A percentile compares a stretch with the other conserved stretches of the same genome.
Evolutionary conservation across 202 grass and related monocot genomes (phyloP).

Genomic region (Setaria italica): DNA sequence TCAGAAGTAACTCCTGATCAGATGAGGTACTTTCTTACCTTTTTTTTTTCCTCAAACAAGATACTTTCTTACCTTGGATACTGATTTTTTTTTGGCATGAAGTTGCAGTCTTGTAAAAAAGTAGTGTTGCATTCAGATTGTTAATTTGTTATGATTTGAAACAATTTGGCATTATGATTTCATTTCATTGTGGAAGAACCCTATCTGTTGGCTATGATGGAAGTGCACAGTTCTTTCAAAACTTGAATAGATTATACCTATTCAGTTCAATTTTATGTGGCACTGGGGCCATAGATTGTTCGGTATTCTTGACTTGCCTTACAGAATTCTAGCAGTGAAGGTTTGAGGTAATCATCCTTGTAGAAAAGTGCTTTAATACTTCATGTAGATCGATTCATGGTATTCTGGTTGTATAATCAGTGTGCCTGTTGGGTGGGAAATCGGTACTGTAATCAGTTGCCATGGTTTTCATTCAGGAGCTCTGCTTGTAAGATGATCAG

Average conservation of each 20-base stretch:
- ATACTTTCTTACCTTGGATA: slow-evolving; percentile 50
- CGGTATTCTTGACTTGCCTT: slow-evolving; percentile 18
- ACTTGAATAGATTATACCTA: neutral
- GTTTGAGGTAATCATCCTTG: slow-evolving; percentile 4
- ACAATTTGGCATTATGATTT: slow-evolving; percentile 32
- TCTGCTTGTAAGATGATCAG: slow-evolving; percentile 99
- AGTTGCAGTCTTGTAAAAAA: neutral
- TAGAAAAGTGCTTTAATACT: neutral
- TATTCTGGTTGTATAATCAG: slow-evolving; percentile 10
- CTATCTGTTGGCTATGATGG: slow-evolving; percentile 11
- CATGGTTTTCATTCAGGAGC: slow-evolving; percentile 58
- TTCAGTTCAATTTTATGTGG: slow-evolving; percentile 17
- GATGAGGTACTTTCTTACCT: slow-evolving; percentile 77
- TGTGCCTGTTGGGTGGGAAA: slow-evolving; percentile 12
- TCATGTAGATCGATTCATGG: slow-evolving; percentile 19
- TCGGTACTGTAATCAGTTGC: neutral
- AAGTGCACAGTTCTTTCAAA: neutral
- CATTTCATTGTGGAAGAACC: slow-evolving; percentile 18
- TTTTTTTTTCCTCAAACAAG: slow-evolving; percentile 63
- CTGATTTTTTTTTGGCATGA: slow-evolving; percentile 37
- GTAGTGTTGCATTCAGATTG: slow-evolving; percentile 6
- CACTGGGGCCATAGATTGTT: neutral
- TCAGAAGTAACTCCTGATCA: slow-evolving; percentile 88
- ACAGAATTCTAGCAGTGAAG: neutral
- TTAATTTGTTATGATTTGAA: neutral